Evolutionary conservation across 2,329 filamentous ascomycete species (phyloP).

Genomic region (Seiridium unicorne): DNA sequence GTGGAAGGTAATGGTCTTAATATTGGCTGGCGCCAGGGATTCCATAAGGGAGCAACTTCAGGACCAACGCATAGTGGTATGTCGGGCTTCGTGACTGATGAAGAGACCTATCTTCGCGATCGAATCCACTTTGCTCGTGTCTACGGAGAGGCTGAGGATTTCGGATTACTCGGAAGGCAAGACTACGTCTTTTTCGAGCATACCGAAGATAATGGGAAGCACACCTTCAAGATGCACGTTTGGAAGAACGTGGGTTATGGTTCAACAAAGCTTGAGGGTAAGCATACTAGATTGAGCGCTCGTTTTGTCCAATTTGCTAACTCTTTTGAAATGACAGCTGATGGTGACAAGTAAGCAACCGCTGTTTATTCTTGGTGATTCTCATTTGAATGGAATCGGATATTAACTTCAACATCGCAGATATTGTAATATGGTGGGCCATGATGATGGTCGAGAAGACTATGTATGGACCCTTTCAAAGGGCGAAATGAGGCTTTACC

Average conservation of each 20-base stretch:
- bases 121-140: slow-evolving; percentile 22
- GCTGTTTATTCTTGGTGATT: too few relatives aligned
- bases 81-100: background rate
- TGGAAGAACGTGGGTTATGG: slow-evolving; percentile 22
- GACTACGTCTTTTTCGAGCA: slow-evolving; percentile 20
- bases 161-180: slow-evolving; percentile 3
- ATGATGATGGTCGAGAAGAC: slow-evolving; percentile 19
- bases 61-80: slow-evolving; percentile 14
- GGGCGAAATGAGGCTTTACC: slow-evolving; percentile 14
- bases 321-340: slow-evolving; percentile 5
- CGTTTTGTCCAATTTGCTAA: too few relatives aligned
- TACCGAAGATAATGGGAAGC: slow-evolving; percentile 1
- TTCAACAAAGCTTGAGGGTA: slow-evolving; percentile 15
- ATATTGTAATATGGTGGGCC: slow-evolving; percentile 26
- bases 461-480: slow-evolving; percentile 19
- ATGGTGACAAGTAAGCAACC: slow-evolving; percentile 19
- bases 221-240: slow-evolving; percentile 12
- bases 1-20: slow-evolving; percentile 18
- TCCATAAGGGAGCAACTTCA: slow-evolving; percentile 4
- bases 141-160: slow-evolving; percentile 14
- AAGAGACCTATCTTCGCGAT: slow-evolving; percentile 3
- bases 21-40: slow-evolving; percentile 17
- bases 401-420: too few relatives aligned
- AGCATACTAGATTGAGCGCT: too few relatives aligned
- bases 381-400: too few relatives aligned